Conservation (phyloP, 495 filamentous ascomycete species). For the Penicillium riverlandense region DNA sequence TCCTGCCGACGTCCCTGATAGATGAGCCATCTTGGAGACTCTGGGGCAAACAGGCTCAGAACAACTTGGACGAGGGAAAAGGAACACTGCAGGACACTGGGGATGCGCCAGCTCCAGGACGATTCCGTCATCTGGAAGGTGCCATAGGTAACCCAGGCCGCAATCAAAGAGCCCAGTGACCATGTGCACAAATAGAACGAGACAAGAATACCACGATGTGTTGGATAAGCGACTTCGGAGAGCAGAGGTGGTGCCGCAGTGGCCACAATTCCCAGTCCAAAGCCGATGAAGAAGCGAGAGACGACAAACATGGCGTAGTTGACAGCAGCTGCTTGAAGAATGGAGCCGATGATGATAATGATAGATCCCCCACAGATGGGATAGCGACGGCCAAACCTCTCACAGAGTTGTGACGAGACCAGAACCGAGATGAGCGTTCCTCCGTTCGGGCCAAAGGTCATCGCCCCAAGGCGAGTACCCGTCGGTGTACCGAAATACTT, state of each 20-base stretch:
- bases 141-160: constrained; percentile 14
- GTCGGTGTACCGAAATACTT: constrained; percentile 2
- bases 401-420: constrained; percentile 7
- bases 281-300: constrained; percentile 44
- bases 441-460: constrained; percentile 36
- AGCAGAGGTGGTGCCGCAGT: constrained; percentile 24
- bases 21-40: constrained; percentile 31
- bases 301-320: constrained; percentile 40
- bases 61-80: constrained; percentile 27
- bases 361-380: constrained; percentile 47
- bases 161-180: constrained; percentile 47
- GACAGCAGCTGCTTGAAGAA: constrained; percentile 44
- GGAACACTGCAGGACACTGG: constrained; percentile 19
- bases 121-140: constrained; percentile 16
- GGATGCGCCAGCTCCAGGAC: constrained; percentile 37
- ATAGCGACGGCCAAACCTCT: constrained; percentile 19
- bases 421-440: constrained; percentile 4
- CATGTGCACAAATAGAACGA: constrained; percentile 20
- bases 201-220: constrained; percentile 21
- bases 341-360: constrained; percentile 51
- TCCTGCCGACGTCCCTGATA: constrained; percentile 28
- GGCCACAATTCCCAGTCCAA: constrained; percentile 35
- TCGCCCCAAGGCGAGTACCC: constrained; percentile 40
- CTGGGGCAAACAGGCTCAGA: constrained; percentile 30
- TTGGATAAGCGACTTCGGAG: constrained; percentile 26